Evolutionary conservation across 768 basidiomycete species (phyloP), one percentile per base, ranked within the genome.

Genomic region (Auricularia auricula-judae): DNA sequence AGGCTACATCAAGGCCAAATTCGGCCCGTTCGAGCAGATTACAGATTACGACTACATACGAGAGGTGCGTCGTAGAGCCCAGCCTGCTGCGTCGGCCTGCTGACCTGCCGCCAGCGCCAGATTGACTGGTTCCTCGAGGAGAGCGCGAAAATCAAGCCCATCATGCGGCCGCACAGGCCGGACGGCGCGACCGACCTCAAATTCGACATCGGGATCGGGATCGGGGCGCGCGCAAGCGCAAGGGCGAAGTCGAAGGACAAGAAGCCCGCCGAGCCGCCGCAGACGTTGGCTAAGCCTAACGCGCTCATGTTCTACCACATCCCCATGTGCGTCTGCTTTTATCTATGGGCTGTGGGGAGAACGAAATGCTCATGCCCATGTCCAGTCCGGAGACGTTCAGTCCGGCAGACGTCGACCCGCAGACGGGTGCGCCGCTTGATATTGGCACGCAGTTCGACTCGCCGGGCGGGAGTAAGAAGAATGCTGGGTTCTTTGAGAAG

Each of bases 281-380:
- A 76, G 69, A 80, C 78, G 64, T 79, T 94, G 2, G 91, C 90
- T 3, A 98, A 97, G 74, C 96, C 96, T 1, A 98, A 98, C 70
- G 96, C 93, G 0, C 74, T 98, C 68, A 91, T 93, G 89, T 97
- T 96, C 77, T 98, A 97, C 86, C 96, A 98, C 69, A 98, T 99
- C 59, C 96, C 96, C 62, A 71, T 98, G 39, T 42, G 39, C 7
- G 39, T 14, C 39, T 14, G 39, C 39, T 2, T 42, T 42, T 42
- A 14, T 14, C 8, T 42, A 42, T 14, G 8, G 39, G 29, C 29
- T 29, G 29, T 29, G 29, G 29, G 29, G 29, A 29, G 2, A 3
- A 42, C 39, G 12, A 14, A 42, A 7, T 42, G 39, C 39, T 42
- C 39, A 42, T 14, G 39, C 39, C 12, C 39, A 14, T 14, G 8